Base-by-base conservation (phyloP, 192 early-diverging fungal species). In the Coemansia sp. region DNA sequence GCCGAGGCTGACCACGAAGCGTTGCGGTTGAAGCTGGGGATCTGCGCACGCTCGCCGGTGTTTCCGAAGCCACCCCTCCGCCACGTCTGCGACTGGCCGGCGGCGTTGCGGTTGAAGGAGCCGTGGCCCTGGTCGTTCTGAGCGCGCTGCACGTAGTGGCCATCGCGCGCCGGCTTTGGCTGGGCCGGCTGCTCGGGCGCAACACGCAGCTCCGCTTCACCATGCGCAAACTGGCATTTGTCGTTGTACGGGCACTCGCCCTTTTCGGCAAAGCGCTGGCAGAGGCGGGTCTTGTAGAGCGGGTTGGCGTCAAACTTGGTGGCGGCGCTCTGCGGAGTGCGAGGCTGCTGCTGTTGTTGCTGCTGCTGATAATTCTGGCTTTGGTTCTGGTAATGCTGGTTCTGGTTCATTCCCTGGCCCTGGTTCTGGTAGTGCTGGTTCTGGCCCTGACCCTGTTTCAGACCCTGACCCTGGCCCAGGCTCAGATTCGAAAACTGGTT, bases 151-250 rank as follows among this genome's bases (percentile, higher is more conserved):
- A 33, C 45, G 32, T 55, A 63, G 30, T 64, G 73, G 40, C 38
- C 33, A 11, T 75, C 73, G 54, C 78, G 72, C 25, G 66, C 66
- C 2, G 68, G 42, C 25, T 57, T 63, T 4, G 57, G 60, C 60
- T 74, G 71, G 0, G 66, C 16, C 0, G 76, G 76, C 58, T 72
- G 74, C 57, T 76, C 66, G 49, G 73, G 71, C 10, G 61, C 72
- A 1, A 63, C 63, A 3, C 86, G 78, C 32, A 86, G 58, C 66
- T 85, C 82, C 2, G 65, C 62, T 8, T 67, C 66, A 40, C 72
- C 75, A 52, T 89, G 87, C 50, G 89, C 92, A 80, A 92, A 94
- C 71, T 90, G 89, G 75, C 93, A 95, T 61, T 89, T 89, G n/a
- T 86, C 83, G n/a, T 91, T 90, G 73, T 93, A 95, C 56, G 92